Evolutionary conservation across 1,139 yeast species (phyloP), one percentile per base, ranked within the genome.

Genomic region (Geotrichum fermentans): DNA sequence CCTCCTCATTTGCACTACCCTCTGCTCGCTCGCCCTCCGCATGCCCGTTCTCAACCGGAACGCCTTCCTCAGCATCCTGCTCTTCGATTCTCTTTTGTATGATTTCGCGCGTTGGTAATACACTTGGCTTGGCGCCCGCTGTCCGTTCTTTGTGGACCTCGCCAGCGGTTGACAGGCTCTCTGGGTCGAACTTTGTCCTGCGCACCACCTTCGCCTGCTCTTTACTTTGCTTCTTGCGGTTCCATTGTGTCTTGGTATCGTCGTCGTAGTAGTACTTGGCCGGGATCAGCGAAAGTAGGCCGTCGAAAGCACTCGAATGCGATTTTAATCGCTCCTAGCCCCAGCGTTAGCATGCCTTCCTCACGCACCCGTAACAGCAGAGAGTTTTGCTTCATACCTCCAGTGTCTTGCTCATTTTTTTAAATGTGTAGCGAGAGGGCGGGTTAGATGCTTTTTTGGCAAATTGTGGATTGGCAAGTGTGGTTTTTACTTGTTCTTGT

Each of bases 291-390:
- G 97, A 87, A 55, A 92, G 72, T 50, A 92, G 73, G 38, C 97
- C 96, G 64, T 87, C 90, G 66, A 92, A 90, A 7, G 97, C 94
- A 52, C 82, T 75, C 16, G 96, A 84, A 63, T 88, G 95, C 45
- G 83, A 80, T 66, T 82, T 80, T 57, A 89, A 76, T 60, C 96
- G 81, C 62, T 87, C 95, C 80, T 86, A 66, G 64, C 10, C 17
- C 16, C 34, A 11, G n/a, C 18, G 20, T 32, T 32, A 34, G 30
- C 29, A 21, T 39, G 14, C 18, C n/a, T n/a, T n/a, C n/a, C n/a
- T n/a, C n/a, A n/a, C n/a, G n/a, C n/a, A n/a, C n/a, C n/a, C 14
- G 33, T 45, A 40, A 37, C n/a, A 24, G 20, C 11, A 10, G 17
- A 14, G 17, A 14, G 14, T 14, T 32, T 16, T 17, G 33, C 14